A percentile compares a stretch with the other conserved stretches of the same genome.
These are phyloP conservation scores for Thelonectria olida DNA, from an alignment of 2,329 filamentous ascomycete genomes.

Conservation along the genomic window DNA sequence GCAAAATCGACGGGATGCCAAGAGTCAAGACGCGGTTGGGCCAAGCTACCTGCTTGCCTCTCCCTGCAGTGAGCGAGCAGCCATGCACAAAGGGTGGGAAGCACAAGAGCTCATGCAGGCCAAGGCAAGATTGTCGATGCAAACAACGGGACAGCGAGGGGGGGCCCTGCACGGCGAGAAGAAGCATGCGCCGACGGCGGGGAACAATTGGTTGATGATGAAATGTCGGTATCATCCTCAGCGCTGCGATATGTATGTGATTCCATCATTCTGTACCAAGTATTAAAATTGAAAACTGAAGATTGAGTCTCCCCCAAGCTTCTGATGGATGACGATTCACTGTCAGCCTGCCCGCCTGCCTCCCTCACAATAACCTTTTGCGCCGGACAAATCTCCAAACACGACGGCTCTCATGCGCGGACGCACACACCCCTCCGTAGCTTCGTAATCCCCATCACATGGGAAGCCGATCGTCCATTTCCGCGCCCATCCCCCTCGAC, in stretches of 20 bases:
- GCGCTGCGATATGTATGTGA: no score
- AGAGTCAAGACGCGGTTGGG: no score
- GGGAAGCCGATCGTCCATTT: slow-evolving; percentile 9
- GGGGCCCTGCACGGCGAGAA: background rate
- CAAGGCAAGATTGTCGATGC: slow-evolving; percentile 33
- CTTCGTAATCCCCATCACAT: slow-evolving; percentile 11
- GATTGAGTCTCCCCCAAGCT: slow-evolving; percentile 12
- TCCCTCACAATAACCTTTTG: background rate
- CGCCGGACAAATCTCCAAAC: background rate
- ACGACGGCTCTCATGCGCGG: background rate
- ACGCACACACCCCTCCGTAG: background rate
- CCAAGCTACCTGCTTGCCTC: no score
- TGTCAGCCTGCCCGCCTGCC: no score
- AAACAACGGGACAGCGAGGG: slow-evolving; percentile 14
- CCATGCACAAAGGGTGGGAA: background rate
- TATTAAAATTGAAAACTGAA: slow-evolving; percentile 9
- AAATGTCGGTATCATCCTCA: background rate
- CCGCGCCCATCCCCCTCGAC: background rate
- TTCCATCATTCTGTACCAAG: slow-evolving; percentile 6
- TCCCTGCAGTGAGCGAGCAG: background rate
- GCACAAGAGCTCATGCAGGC: slow-evolving; percentile 30
- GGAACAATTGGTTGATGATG: slow-evolving; percentile 29
- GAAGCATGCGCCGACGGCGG: slow-evolving; percentile 32
- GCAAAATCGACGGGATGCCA: background rate
- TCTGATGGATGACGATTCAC: no score